Evolutionary conservation across 768 basidiomycete species (phyloP).

Genomic region (Tricholoma bakamatsutake): DNA sequence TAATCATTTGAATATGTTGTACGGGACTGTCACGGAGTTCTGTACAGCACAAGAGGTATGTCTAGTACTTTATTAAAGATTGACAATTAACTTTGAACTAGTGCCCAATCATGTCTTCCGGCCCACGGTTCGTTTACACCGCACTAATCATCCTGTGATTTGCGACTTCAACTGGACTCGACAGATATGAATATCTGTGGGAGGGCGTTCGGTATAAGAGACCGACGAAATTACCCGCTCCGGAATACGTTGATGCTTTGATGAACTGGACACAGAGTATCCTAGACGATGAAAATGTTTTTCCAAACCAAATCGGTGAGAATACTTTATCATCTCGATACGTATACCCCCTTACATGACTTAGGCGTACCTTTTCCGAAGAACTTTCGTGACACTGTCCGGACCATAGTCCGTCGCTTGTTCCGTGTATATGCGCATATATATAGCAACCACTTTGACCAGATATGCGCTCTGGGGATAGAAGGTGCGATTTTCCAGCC

Average conservation of each 20-base stretch:
- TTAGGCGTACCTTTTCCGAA: slow-evolving; percentile 86
- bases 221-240: slow-evolving; percentile 91
- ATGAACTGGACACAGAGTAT: slow-evolving; percentile 98
- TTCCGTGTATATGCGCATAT: slow-evolving; percentile 98
- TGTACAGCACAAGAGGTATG: slow-evolving; percentile 87
- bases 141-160: background rate
- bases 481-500: slow-evolving; percentile 56
- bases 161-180: background rate
- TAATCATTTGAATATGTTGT: slow-evolving; percentile 99
- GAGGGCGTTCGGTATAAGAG: slow-evolving; percentile 83
- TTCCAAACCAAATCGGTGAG: slow-evolving; percentile 92
- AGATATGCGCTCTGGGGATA: slow-evolving; percentile 95
- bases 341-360: background rate
- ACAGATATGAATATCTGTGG: slow-evolving; percentile 92
- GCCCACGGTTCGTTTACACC: slow-evolving; percentile 61
- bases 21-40: slow-evolving; percentile 97
- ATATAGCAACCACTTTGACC: slow-evolving; percentile 99
- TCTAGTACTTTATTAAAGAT: background rate
- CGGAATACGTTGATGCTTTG: slow-evolving; percentile 93
- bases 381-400: slow-evolving; percentile 85
- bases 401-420: slow-evolving; percentile 85
- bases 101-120: slow-evolving; percentile 97
- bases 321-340: background rate
- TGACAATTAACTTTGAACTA: slow-evolving; percentile 20
- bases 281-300: slow-evolving; percentile 86